Conservation (phyloP, 306 rosid species). For the Oemleria cerasiformis region DNA sequence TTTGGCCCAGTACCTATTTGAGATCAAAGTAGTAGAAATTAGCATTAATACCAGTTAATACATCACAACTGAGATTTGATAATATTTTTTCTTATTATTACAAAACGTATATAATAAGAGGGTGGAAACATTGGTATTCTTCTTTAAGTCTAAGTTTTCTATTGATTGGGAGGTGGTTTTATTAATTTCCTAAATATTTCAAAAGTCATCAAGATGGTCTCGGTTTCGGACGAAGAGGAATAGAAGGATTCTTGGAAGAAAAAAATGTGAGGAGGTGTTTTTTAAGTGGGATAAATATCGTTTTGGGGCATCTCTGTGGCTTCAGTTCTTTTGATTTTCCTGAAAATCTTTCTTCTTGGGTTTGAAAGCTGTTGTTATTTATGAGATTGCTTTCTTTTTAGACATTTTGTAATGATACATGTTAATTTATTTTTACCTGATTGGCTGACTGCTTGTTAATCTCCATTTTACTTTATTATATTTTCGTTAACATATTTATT, state of each 20-base stretch:
- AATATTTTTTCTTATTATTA: background rate
- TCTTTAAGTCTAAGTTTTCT: conserved; percentile 4
- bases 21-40: conserved; percentile 1
- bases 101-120: background rate
- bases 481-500: background rate
- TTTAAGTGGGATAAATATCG: background rate
- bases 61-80: background rate
- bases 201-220: background rate
- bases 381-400: background rate
- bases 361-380: background rate
- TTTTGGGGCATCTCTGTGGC: background rate
- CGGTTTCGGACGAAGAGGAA: background rate
- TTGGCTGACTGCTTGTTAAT: background rate
- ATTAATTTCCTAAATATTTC: background rate
- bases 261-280: background rate
- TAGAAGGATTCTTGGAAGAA: background rate
- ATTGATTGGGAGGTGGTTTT: background rate
- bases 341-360: background rate
- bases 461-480: conserved; percentile 2
- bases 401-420: background rate
- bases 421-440: background rate
- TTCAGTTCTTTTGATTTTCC: background rate
- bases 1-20: background rate
- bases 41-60: background rate
- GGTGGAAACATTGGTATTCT: conserved; percentile 11